Conservation (phyloP, 2,329 filamentous ascomycete genomes). For the Fusarium keratoplasticum region DNA sequence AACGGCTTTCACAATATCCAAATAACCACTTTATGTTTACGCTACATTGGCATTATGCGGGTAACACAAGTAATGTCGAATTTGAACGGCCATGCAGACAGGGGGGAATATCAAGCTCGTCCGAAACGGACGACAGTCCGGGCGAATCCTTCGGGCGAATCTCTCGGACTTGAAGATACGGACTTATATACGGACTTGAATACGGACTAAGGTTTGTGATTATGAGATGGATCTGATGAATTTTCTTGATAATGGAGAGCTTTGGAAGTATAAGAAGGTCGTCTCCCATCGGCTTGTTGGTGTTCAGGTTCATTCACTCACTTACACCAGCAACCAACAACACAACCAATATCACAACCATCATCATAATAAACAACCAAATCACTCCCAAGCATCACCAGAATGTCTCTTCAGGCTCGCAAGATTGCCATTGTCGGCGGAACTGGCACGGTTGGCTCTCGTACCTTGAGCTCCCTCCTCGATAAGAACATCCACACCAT, state of each 20-base stretch:
- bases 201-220: neutral
- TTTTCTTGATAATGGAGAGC: neutral
- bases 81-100: neutral
- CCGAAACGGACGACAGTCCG: neutral
- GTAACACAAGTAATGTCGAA: neutral
- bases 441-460: slow-evolving; percentile 53
- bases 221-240: neutral
- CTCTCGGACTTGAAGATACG: neutral
- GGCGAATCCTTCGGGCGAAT: neutral
- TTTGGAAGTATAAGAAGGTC: neutral
- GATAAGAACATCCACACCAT: slow-evolving; percentile 59
- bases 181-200: neutral
- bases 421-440: slow-evolving; percentile 48
- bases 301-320: neutral
- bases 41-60: neutral
- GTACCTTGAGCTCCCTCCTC: slow-evolving; percentile 53
- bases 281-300: neutral
- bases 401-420: slow-evolving; percentile 27
- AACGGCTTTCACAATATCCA: neutral
- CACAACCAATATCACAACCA: neutral
- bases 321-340: neutral
- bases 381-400: neutral
- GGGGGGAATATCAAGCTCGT: neutral
- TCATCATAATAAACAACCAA: neutral
- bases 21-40: neutral